A percentile compares a stretch with the other conserved stretches of the same genome.
Conservation (phyloP, 208 protist genomes). For the Jaenimonas drosophilae region DNA sequence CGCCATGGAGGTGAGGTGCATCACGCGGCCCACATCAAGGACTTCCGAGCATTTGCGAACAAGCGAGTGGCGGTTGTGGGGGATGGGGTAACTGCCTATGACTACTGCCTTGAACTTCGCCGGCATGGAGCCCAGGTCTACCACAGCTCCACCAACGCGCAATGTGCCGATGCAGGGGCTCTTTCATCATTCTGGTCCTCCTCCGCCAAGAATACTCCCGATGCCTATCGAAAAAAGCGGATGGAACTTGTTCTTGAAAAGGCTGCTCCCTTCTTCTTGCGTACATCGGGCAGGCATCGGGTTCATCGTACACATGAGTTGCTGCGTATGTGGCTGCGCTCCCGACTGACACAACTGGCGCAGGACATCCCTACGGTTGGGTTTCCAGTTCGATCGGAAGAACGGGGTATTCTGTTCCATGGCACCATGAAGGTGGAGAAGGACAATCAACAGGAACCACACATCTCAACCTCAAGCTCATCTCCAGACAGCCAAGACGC, state of each 20-base stretch:
- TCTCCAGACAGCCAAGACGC: not conserved
- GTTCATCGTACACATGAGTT: constrained; percentile 30
- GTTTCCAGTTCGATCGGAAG: too few relatives aligned
- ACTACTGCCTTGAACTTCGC: constrained; percentile 67
- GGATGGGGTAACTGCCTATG: constrained; percentile 70
- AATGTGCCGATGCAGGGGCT: not conserved
- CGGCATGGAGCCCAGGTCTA: constrained; percentile 56
- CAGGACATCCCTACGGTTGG: too few relatives aligned
- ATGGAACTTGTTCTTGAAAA: too few relatives aligned
- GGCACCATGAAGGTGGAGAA: not conserved
- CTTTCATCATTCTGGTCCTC: not conserved
- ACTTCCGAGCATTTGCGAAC: constrained; percentile 58
- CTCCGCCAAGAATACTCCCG: not conserved
- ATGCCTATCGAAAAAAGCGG: too few relatives aligned
- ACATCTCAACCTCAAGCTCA: too few relatives aligned
- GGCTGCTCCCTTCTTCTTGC: too few relatives aligned
- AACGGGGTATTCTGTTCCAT: too few relatives aligned
- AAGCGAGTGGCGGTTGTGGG: constrained; percentile 78
- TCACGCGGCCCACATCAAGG: constrained; percentile 78
- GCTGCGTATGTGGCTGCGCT: constrained; percentile 45
- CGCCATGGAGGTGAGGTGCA: constrained; percentile 58
- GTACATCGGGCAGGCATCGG: too few relatives aligned
- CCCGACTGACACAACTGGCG: constrained; percentile 4
- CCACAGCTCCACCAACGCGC: constrained; percentile 31
- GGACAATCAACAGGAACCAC: not conserved